Evolutionary conservation across 257 asterid genomes (phyloP), one percentile per base, ranked within the genome.

Genomic region (Cordia subcordata): DNA sequence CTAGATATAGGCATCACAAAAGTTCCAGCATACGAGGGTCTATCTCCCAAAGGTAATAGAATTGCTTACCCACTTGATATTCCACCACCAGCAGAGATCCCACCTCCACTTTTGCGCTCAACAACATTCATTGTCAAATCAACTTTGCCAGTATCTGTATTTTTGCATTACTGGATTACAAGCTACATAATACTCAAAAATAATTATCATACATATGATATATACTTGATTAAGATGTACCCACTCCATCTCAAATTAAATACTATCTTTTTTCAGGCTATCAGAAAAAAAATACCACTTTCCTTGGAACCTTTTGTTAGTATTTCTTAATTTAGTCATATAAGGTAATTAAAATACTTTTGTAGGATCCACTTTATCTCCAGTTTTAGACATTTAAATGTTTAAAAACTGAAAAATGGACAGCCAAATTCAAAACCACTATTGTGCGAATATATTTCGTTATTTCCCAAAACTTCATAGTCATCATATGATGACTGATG

Each of bases 61-160:
- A 46, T 65, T 40, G 89, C 96, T 38, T 80, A 92, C 99, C 99
- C 97, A 65, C 95, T 89, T 61, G 99, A 92, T 80, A 92, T 78
- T 78, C 96, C 99, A 67, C 95, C 99, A 72, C 99, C 96, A 50
- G 96, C 99, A 68, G 96, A 88, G 55, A 92, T 72, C 38, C 99
- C 99, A 63, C 79, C 91, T 54, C 88, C 87, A 14, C 89, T 84
- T 79, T 92, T 86, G 62, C 95, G 99, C 85, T 92, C 95, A 55
- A 92, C 97, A 72, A 89, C 77, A 64, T 92, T 92, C 82, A 92
- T 79, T 35, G 95, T 83, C 77, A 92, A 75, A 75, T 92, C 99
- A 68, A 92, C 95, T 79, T 92, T 92, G 68, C 85, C 86, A 59
- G 83, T 72, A 52, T 86, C 97, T 92, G 74, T 65, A 74, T 62